A percentile compares a stretch with the other conserved stretches of the same genome.
Evolutionary conservation across 2,329 filamentous ascomycete species (phyloP).

Genomic region (Parastagonospora nodorum): DNA sequence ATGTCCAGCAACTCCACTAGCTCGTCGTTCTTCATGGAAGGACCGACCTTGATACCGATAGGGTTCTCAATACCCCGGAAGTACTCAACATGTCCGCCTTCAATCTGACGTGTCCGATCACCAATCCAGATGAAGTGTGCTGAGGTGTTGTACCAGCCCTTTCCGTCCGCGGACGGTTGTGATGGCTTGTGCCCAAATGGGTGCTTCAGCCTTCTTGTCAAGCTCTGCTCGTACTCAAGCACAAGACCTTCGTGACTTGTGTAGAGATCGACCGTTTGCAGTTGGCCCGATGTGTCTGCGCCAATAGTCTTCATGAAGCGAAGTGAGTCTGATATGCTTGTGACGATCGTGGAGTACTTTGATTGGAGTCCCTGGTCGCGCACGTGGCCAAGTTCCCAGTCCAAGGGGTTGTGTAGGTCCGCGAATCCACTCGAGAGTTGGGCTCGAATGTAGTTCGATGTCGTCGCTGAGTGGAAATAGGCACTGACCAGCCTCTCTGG

Average conservation of each 20-base stretch:
- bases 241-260: constrained; percentile 94
- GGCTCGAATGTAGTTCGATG: constrained; percentile 88
- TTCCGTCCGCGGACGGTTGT: constrained; percentile 44
- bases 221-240: constrained; percentile 88
- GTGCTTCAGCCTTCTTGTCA: constrained; percentile 77
- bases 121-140: constrained; percentile 99
- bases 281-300: constrained; percentile 79
- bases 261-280: constrained; percentile 92
- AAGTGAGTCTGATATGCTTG: constrained; percentile 85
- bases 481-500: constrained; percentile 84
- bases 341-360: constrained; percentile 84
- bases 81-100: constrained; percentile 95
- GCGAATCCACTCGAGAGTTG: constrained; percentile 86
- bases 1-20: constrained; percentile 79
- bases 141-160: constrained; percentile 89
- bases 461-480: constrained; percentile 95
- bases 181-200: constrained; percentile 55
- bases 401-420: constrained; percentile 88
- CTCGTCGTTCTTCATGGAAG: constrained; percentile 77
- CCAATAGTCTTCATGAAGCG: constrained; percentile 95
- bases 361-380: constrained; percentile 79
- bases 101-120: constrained; percentile 90
- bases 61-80: constrained; percentile 96
- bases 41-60: constrained; percentile 94
- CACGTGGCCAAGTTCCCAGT: constrained; percentile 94